phyloP scores from a whole-genome alignment of 1,139 yeast species.

The Diutina sp. region DNA sequence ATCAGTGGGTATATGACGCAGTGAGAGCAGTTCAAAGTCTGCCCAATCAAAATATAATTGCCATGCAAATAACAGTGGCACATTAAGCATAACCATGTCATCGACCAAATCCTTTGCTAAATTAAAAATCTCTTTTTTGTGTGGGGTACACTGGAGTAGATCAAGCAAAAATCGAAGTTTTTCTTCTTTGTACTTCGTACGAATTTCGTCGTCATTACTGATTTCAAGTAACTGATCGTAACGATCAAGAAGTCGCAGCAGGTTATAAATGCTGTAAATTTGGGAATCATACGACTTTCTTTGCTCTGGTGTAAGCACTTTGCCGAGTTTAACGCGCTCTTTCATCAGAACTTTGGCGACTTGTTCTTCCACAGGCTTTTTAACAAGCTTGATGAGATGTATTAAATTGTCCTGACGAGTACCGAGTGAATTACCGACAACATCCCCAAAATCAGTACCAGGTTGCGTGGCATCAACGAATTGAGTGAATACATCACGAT shows the following conservation, averaged over 20 bases:
- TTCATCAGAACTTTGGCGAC: conserved; percentile 17
- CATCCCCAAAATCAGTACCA: conserved; percentile 44
- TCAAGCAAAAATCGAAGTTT: conserved; percentile 27
- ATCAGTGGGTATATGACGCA: conserved; percentile 28
- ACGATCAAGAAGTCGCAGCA: conserved; percentile 38
- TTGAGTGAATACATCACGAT: conserved; percentile 22
- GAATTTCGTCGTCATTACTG: conserved; percentile 46
- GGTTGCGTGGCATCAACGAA: conserved; percentile 50
- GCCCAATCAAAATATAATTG: conserved; percentile 62
- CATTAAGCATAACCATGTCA: conserved; percentile 61
- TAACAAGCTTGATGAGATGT: conserved; percentile 34
- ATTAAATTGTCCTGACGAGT: conserved; percentile 35
- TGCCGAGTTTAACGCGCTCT: conserved; percentile 28
- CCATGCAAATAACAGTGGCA: conserved; percentile 57
- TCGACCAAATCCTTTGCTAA: conserved; percentile 47
- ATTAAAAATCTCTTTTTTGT: conserved; percentile 19
- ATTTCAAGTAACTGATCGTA: conserved; percentile 47
- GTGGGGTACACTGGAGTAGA: conserved; percentile 32
- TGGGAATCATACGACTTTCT: conserved; percentile 22
- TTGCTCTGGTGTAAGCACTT: conserved; percentile 19
- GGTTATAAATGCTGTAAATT: conserved; percentile 36
- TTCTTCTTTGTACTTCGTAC: conserved; percentile 49
- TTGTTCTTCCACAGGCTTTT: conserved; percentile 25
- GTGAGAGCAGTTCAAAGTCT: conserved; percentile 39
- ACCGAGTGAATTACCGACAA: conserved; percentile 39